Base-by-base conservation (phyloP, 768 basidiomycete genomes). In the Mycena indigotica region DNA sequence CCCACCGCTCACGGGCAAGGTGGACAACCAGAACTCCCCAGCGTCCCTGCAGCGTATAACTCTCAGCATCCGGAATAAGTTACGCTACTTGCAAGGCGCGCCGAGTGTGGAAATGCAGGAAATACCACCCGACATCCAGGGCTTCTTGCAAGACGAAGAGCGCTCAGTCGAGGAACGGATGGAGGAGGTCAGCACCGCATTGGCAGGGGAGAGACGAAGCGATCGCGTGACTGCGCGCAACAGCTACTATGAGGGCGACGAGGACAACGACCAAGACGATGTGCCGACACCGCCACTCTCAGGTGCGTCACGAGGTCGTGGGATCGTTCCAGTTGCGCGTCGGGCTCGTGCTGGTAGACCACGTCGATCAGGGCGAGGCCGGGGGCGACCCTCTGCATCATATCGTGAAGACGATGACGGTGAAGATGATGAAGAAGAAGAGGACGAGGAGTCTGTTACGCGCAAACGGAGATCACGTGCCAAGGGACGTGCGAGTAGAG, bases 41-140 rank as follows among this genome's bases (percentile, higher is more conserved):
- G 83, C 86, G 3, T 87, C 87, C 2, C 74, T 99, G 28, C 93
- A 97, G 69, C 85, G 88, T 45, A 95, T 98, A 63, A 87, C 90
- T n/a, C 79, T 90, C 56, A 86, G 81, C 59, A 88, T 95, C 45
- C 84, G 88, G 25, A 93, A 89, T 66, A 95, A 96, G 71, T 76
- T 99, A 41, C 81, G 96, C 28, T 98, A 94, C 70, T 77, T 98
- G 15, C 89, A 95, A 59, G 95, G 95, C 28, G 97, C 96, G 39
- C 96, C 96, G n/a, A 94, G 92, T 68, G 93, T 98, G 10, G 86
- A 86, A 63, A 91, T 98, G 91, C 91, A 94, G 66, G 94, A 98
- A 73, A 92, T 98, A 25, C 96, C 97, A 3, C 95, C 95, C 0
- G 89, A 95, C 65, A 75, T 99, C 16, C 88, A 87, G 60, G 89